Conservation (phyloP, 2,329 filamentous ascomycete genomes). For the Microascus cirrosus region DNA sequence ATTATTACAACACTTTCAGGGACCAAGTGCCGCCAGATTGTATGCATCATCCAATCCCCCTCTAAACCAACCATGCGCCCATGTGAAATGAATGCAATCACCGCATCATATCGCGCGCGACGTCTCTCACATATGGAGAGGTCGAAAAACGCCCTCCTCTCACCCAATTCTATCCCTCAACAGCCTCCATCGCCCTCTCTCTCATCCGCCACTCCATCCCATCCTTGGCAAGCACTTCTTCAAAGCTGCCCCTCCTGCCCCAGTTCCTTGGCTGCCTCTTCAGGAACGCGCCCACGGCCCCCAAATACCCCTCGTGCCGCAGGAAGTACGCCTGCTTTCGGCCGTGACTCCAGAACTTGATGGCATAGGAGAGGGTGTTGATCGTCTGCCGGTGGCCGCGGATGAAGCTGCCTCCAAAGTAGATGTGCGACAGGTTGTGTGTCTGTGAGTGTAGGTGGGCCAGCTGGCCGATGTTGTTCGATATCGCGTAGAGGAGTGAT, state of each 20-base stretch:
- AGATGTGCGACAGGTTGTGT: slow-evolving; percentile 82
- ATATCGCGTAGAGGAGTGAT: slow-evolving; percentile 87
- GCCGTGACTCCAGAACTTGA: slow-evolving; percentile 94
- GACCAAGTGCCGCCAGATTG: not conserved
- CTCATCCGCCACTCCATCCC: slow-evolving; percentile 5
- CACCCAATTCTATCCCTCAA: not conserved
- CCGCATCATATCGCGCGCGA: not conserved
- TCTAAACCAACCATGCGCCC: not conserved
- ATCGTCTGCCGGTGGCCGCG: slow-evolving; percentile 94
- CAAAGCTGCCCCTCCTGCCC: slow-evolving; percentile 73
- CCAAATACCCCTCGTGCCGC: slow-evolving; percentile 89
- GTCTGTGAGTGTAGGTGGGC: slow-evolving; percentile 96
- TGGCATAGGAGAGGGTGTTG: slow-evolving; percentile 92
- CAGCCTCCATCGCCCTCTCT: not conserved
- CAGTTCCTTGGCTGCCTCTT: slow-evolving; percentile 85
- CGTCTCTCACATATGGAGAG: not conserved
- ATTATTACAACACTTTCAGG: not conserved
- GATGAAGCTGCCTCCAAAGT: slow-evolving; percentile 96
- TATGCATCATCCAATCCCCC: not conserved
- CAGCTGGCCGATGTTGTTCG: slow-evolving; percentile 97
- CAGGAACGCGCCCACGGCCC: slow-evolving; percentile 86
- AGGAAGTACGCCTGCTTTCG: slow-evolving; percentile 93
- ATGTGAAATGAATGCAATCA: not conserved
- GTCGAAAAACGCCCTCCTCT: not conserved
- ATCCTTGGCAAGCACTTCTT: slow-evolving; percentile 24